Evolutionary conservation across 208 protist species (phyloP).

Genomic region (Dictyostelium gargantuum): DNA sequence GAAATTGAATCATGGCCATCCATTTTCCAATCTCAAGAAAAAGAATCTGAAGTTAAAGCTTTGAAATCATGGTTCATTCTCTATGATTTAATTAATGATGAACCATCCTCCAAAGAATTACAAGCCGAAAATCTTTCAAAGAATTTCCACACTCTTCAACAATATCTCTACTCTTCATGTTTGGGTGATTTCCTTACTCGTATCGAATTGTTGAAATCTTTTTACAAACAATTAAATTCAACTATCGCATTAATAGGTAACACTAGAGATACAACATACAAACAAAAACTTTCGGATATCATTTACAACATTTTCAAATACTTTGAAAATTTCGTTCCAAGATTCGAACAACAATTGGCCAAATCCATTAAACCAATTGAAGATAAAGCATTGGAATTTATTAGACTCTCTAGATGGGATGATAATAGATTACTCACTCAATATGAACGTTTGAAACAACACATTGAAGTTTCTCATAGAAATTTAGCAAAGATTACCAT

Average conservation of each 20-base stretch:
- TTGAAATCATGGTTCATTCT: conserved; percentile 83
- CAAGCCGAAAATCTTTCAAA: neutral
- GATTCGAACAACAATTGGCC: conserved; percentile 52
- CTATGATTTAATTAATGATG: conserved; percentile 73
- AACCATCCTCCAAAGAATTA: neutral
- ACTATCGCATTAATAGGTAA: conserved; percentile 3
- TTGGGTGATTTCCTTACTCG: conserved; percentile 84
- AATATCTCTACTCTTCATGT: conserved; percentile 77
- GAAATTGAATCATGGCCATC: conserved; percentile 95
- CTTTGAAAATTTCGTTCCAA: conserved; percentile 71
- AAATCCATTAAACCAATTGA: conserved; percentile 77
- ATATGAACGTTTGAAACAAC: conserved; percentile 95
- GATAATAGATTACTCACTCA: conserved; percentile 77
- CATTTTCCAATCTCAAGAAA: conserved; percentile 61
- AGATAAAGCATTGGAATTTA: conserved; percentile 83
- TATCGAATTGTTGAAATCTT: conserved; percentile 76
- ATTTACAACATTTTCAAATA: conserved; percentile 80
- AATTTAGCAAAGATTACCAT: conserved; percentile 80
- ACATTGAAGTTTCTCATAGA: conserved; percentile 95
- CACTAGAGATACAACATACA: neutral
- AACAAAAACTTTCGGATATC: conserved; percentile 41
- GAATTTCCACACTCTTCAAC: conserved; percentile 63
- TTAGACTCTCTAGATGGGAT: conserved; percentile 86
- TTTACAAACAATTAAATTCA: conserved; percentile 72
- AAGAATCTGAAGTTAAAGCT: conserved; percentile 57